Evolutionary conservation across 805 yeast genomes (phyloP).

Genomic region (Yamadazyma nakazawae): DNA sequence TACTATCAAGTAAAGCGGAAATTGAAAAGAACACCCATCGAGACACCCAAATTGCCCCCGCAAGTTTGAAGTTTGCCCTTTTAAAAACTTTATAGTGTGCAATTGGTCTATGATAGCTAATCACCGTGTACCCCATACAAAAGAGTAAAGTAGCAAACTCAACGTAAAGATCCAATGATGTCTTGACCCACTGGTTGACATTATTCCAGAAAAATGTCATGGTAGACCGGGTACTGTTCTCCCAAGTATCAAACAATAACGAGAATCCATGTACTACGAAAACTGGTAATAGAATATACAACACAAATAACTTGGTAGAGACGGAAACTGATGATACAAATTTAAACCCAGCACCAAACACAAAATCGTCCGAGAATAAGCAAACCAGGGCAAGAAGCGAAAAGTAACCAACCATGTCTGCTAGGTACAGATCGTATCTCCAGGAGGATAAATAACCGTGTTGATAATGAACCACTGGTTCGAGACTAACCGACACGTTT

Average conservation of each 20-base stretch:
- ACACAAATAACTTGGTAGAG: too few species aligned
- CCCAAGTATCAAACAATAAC: background rate
- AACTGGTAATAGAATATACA: background rate
- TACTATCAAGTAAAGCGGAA: background rate
- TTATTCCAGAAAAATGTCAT: background rate
- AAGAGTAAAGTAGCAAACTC: background rate
- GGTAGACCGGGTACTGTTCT: background rate
- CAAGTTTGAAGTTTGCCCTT: background rate
- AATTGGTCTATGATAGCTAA: background rate
- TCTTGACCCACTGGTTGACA: too few species aligned
- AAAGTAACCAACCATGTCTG: background rate
- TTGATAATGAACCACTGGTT: background rate
- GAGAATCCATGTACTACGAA: background rate
- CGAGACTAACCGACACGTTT: background rate
- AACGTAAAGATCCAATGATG: too few species aligned
- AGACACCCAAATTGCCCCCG: background rate
- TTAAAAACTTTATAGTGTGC: background rate
- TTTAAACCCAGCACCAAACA: too few species aligned
- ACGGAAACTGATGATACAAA: background rate
- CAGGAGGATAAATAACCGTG: too few species aligned
- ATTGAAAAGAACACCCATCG: background rate
- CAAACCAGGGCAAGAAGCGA: background rate
- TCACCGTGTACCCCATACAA: background rate
- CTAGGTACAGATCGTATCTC: too few species aligned
- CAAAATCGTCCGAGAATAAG: background rate